These are phyloP conservation scores for Oemleria cerasiformis DNA, from an alignment of 306 rosid genomes.

Conservation along the genomic window DNA sequence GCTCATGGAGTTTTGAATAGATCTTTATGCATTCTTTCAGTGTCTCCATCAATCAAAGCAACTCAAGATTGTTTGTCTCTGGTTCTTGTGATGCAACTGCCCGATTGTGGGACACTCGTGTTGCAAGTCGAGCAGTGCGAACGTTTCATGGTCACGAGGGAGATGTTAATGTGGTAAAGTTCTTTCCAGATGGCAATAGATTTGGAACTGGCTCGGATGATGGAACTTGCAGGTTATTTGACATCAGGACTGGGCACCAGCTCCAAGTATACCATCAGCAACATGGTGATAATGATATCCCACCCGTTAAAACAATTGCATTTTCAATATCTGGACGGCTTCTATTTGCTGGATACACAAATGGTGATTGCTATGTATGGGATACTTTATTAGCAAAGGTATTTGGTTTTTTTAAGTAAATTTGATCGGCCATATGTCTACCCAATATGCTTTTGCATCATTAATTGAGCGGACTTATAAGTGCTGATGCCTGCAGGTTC, in stretches of 20 bases:
- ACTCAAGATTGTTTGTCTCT: conserved; percentile 78
- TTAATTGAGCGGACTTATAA: not conserved
- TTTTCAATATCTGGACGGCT: conserved; percentile 97
- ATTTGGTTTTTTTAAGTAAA: conserved; percentile 13
- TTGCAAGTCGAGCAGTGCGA: conserved; percentile 91
- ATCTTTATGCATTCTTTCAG: conserved; percentile 40
- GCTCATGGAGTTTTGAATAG: not conserved
- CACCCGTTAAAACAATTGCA: conserved; percentile 79
- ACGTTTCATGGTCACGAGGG: conserved; percentile 86
- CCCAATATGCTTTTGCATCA: not conserved
- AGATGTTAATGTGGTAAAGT: conserved; percentile 81
- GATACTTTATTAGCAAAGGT: conserved; percentile 92
- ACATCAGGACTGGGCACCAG: conserved; percentile 91
- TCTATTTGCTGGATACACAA: conserved; percentile 84
- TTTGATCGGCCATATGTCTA: not conserved
- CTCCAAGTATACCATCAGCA: conserved; percentile 76
- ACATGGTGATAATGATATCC: conserved; percentile 49
- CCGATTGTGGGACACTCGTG: conserved; percentile 98
- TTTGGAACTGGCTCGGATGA: conserved; percentile 98
- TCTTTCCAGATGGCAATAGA: conserved; percentile 95
- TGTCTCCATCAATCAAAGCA: conserved; percentile 81
- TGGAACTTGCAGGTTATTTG: conserved; percentile 93
- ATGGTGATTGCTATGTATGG: conserved; percentile 87
- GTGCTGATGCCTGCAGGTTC: not conserved
- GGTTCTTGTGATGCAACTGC: conserved; percentile 96